Base-by-base conservation (phyloP, 495 filamentous ascomycete species). In the Margaritispora aquatica region DNA sequence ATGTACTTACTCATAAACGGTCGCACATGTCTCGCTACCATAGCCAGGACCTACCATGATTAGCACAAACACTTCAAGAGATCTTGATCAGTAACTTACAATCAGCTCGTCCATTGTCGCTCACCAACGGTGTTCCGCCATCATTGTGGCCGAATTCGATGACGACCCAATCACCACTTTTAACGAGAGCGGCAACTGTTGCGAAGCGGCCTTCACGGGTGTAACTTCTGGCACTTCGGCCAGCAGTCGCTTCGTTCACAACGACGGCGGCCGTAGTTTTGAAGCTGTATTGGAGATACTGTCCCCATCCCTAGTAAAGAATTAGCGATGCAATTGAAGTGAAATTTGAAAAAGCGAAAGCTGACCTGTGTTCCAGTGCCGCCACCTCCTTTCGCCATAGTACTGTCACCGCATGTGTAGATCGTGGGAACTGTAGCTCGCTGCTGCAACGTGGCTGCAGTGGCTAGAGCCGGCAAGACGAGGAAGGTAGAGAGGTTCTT, bases 21-120 rank as follows among this genome's bases (percentile, higher is more conserved):
- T 78, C 51, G 71, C 64, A 71, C 83, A 86, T 1, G 79, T 84
- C 63, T 86, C 73, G 53, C 65, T 67, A 19, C 77, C 82, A 19
- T 17, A 21, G 3, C 51, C 51, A n/a, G 29, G 29, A 34, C 29
- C 29, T 34, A 15, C 15, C 5, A 15, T 34, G 29, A 34, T 34
- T 15, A 34, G 29, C 29, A 7, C 15, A 15, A 34, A 15, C 29
- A 34, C n/a, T 34, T 34, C 29, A 34, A 15, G 29, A 7, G 29
- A 34, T 34, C 29, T 34, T 7, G 29, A 34, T 34, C 5, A 34
- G 29, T 7, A 34, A 34, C 29, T 8, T 9, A 54, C 51, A 54
- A 19, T 54, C 51, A 8, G 9, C 51, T 34, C 51, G 29, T 19
- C 51, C 51, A 54, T 54, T 54, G 36, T 54, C 51, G 4, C 21